Evolutionary conservation across 2,329 filamentous ascomycete genomes (phyloP).

Genomic region (Pseudogymnoascus pannorum): DNA sequence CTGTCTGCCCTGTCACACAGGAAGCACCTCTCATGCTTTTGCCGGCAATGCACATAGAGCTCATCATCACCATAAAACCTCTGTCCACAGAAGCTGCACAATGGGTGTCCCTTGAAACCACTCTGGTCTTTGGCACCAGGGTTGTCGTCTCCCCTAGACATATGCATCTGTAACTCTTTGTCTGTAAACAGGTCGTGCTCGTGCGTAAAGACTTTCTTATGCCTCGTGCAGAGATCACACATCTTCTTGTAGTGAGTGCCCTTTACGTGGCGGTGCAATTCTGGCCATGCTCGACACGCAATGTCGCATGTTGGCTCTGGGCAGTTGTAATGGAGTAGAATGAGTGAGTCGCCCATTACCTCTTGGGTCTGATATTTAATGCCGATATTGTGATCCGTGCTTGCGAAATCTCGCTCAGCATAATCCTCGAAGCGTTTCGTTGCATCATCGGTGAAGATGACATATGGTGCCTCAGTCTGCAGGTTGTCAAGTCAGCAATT

Average conservation of each 20-base stretch:
- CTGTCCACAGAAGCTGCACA: conserved; percentile 86
- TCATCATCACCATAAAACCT: conserved; percentile 96
- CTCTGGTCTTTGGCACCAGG: conserved; percentile 87
- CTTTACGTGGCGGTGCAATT: conserved; percentile 75
- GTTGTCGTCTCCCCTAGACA: conserved; percentile 83
- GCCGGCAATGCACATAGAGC: conserved; percentile 84
- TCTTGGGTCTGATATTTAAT: conserved; percentile 85
- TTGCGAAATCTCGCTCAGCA: conserved; percentile 61
- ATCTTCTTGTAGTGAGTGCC: conserved; percentile 77
- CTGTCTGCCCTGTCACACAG: conserved; percentile 63
- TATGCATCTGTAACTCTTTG: conserved; percentile 75
- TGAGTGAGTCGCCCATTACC: conserved; percentile 83
- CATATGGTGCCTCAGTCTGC: conserved; percentile 63
- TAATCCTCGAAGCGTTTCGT: conserved; percentile 85
- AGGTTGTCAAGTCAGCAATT: not conserved
- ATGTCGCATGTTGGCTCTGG: conserved; percentile 79
- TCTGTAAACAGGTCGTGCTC: conserved; percentile 89
- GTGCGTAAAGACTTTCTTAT: conserved; percentile 98
- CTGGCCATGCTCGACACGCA: conserved; percentile 74
- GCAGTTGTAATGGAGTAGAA: conserved; percentile 90
- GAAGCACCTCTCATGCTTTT: conserved; percentile 91
- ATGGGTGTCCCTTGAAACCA: conserved; percentile 90
- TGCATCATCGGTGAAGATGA: conserved; percentile 85
- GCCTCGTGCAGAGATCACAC: conserved; percentile 84
- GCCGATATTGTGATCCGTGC: conserved; percentile 75